Base-by-base conservation (phyloP, 768 basidiomycete genomes). In the Gautieria morchelliformis region DNA sequence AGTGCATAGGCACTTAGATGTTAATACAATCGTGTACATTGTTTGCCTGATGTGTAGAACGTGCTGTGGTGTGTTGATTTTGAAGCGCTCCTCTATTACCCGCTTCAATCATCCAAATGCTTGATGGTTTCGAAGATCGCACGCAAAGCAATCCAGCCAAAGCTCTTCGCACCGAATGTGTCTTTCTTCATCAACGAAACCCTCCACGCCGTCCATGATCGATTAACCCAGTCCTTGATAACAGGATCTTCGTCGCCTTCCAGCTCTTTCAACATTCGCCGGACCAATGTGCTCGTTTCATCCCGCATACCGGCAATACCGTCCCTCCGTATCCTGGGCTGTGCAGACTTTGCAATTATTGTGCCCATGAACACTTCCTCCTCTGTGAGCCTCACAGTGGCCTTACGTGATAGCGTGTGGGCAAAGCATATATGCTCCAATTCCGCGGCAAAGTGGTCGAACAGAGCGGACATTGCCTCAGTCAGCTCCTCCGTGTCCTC, bases 311-410 rank as follows among this genome's bases (percentile, higher is more conserved):
- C 70, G 63, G 83, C 84, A 39, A 74, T 64, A 37, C 84, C 78
- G 67, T 5, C 60, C 58, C 68, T 74, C 22, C 83, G 72, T 58
- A 70, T 74, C 9, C 80, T 73, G 12, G 77, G 76, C 62, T 85
- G 81, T 0, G 82, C 78, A 12, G 74, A 79, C 58, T 83, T 82
- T 20, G 83, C 82, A 0, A 78, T 71, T 58, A 87, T 87, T 0
- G 84, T 85, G 0, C 86, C 85, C 17, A 85, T 66, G 2, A 83
- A 67, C 0, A 77, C 82, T 65, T 86, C 86, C 63, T 80, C 83
- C 62, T 87, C 84, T 10, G 77, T 78, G 2, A 85, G 69, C 52
- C 71, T 70, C 1, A 72, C 70, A 3, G 66, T 68, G 30, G 70
- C 72, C 17, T 65, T 62, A 50, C 71, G 69, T 2, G 77, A 79